Evolutionary conservation across 768 basidiomycete species (phyloP).

Genomic region (Cystobasidium tubakii): DNA sequence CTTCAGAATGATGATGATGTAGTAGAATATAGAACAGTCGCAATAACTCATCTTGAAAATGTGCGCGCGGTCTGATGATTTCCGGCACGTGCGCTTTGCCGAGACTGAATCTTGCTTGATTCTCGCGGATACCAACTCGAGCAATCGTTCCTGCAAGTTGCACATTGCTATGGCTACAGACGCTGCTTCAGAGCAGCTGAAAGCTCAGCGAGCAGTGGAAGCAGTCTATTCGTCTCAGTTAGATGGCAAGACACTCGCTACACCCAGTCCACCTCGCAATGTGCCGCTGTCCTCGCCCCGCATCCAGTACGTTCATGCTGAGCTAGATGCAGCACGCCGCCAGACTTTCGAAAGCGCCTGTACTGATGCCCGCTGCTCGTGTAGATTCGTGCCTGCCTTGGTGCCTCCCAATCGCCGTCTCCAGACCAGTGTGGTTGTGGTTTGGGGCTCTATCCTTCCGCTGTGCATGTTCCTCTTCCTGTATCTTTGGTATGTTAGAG

Average conservation of each 20-base stretch:
- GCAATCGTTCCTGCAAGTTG: background rate
- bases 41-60: too few species aligned
- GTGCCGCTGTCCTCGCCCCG: constrained; percentile 10
- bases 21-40: too few species aligned
- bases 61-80: background rate
- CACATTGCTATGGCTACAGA: background rate
- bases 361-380: background rate
- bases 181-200: background rate
- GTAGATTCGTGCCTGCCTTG: constrained; percentile 10
- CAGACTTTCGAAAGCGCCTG: background rate
- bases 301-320: constrained; percentile 14
- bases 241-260: background rate
- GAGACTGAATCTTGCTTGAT: background rate
- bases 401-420: constrained; percentile 29
- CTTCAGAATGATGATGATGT: background rate
- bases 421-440: constrained; percentile 80
- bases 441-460: constrained; percentile 78
- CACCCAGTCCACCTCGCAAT: background rate
- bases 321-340: too few species aligned
- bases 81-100: background rate
- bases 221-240: background rate
- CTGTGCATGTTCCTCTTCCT: constrained; percentile 65
- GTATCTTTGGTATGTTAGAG: constrained; percentile 66
- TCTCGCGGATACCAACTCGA: background rate
- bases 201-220: constrained; percentile 6